These are phyloP conservation scores for Aspergillus cejpii DNA, from an alignment of 2,329 filamentous ascomycete genomes.

Conservation along the genomic window DNA sequence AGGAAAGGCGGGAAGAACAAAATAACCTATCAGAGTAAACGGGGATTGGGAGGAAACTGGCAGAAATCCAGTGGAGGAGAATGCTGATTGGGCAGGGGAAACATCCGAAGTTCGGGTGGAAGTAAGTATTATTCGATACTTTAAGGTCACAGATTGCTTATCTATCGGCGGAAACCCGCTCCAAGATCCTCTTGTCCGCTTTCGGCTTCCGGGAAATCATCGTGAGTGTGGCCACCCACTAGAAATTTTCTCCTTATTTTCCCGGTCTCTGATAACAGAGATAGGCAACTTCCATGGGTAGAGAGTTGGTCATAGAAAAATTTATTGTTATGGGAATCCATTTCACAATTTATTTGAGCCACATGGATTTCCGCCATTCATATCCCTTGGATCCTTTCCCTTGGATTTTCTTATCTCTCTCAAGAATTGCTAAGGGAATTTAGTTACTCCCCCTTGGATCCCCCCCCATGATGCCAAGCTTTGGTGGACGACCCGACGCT, in stretches of 20 bases:
- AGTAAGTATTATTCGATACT: conserved; percentile 27
- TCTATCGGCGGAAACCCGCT: conserved; percentile 23
- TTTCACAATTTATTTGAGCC: too few relatives aligned
- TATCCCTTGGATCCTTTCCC: too few relatives aligned
- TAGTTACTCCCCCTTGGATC: too few relatives aligned
- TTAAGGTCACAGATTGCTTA: conserved; percentile 35
- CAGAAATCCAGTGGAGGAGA: conserved; percentile 10
- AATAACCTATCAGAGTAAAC: conserved; percentile 8
- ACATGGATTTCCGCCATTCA: too few relatives aligned
- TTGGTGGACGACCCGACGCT: background rate
- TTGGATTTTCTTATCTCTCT: too few relatives aligned
- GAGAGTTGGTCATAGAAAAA: too few relatives aligned
- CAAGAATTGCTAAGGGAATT: background rate
- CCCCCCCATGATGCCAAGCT: background rate
- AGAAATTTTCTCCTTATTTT: background rate
- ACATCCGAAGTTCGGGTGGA: conserved; percentile 32
- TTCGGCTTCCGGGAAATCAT: conserved; percentile 16
- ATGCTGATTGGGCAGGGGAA: conserved; percentile 12
- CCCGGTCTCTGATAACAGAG: background rate
- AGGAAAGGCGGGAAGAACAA: conserved; percentile 8
- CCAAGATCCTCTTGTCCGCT: conserved; percentile 6
- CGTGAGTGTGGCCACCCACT: background rate
- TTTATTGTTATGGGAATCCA: background rate
- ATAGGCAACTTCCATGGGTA: too few relatives aligned
- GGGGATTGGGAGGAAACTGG: conserved; percentile 7